Evolutionary conservation across 768 basidiomycete genomes (phyloP).

Genomic region (Suillus subaureus): DNA sequence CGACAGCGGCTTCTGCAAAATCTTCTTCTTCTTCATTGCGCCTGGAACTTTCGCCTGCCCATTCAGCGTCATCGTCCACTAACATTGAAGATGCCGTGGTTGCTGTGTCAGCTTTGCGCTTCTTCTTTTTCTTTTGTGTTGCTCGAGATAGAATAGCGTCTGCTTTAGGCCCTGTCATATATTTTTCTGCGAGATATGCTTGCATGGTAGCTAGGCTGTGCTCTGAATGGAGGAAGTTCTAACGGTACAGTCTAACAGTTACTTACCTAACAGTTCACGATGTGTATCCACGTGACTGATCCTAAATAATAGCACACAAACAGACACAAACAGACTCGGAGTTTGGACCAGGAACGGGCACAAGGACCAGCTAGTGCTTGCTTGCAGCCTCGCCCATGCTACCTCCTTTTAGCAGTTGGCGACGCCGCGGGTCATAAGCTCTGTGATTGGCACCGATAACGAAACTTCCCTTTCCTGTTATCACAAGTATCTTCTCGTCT

Average conservation of each 20-base stretch:
- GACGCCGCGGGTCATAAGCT: too few species aligned
- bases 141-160: slow-evolving; percentile 86
- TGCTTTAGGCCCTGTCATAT: slow-evolving; percentile 96
- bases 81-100: slow-evolving; percentile 36
- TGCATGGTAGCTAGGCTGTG: slow-evolving; percentile 47
- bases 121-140: slow-evolving; percentile 68
- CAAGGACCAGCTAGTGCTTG: too few species aligned
- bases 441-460: too few species aligned
- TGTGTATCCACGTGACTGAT: background rate
- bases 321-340: too few species aligned
- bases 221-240: background rate
- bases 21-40: slow-evolving; percentile 64
- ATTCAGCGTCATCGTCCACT: slow-evolving; percentile 73
- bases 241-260: too few species aligned
- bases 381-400: too few species aligned
- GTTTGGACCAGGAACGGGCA: too few species aligned
- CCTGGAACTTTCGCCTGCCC: slow-evolving; percentile 51
- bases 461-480: too few species aligned
- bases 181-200: slow-evolving; percentile 85
- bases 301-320: background rate
- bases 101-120: slow-evolving; percentile 48
- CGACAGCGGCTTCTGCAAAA: slow-evolving; percentile 63
- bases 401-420: too few species aligned
- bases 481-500: too few species aligned
- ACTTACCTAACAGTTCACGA: too few species aligned